Conservation (phyloP, 2,329 filamentous ascomycete genomes). For the Cladosporium sp. region DNA sequence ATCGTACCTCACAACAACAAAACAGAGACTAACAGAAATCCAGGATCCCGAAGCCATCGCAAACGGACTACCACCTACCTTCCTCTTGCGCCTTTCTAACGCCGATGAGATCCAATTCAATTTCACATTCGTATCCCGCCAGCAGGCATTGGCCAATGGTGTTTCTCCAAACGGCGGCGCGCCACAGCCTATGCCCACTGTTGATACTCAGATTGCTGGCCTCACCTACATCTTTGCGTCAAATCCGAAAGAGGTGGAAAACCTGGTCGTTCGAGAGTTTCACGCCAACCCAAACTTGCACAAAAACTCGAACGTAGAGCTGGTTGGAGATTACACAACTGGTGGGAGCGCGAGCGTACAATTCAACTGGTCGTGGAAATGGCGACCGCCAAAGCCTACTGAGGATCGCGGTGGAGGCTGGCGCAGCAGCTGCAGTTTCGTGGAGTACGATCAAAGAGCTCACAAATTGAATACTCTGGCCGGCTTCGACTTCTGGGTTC, state of each 20-base stretch:
- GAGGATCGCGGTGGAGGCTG: conserved; percentile 90
- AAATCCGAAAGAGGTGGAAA: conserved; percentile 83
- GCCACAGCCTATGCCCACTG: conserved; percentile 33
- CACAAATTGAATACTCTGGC: conserved; percentile 86
- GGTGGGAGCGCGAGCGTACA: conserved; percentile 78
- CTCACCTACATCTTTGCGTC: conserved; percentile 92
- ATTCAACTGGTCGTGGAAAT: conserved; percentile 96
- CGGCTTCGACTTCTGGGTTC: conserved; percentile 93
- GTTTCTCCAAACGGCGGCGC: conserved; percentile 21
- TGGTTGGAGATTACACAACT: conserved; percentile 90
- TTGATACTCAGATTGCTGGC: conserved; percentile 79
- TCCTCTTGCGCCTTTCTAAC: conserved; percentile 82
- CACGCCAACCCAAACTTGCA: conserved; percentile 96
- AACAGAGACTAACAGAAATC: background rate
- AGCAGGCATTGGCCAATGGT: conserved; percentile 39
- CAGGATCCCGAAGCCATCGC: conserved; percentile 71
- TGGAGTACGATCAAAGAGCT: conserved; percentile 93
- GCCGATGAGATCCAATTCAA: conserved; percentile 92
- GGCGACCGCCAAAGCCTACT: conserved; percentile 78
- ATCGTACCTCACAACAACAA: conserved; percentile 19
- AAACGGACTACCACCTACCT: conserved; percentile 57
- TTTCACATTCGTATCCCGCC: conserved; percentile 81
- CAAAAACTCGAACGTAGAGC: conserved; percentile 92
- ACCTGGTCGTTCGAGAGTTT: conserved; percentile 90
- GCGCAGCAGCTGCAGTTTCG: conserved; percentile 95